A percentile compares a stretch with the other conserved stretches of the same genome.
phyloP scores from a whole-genome alignment of 257 asterid genomes.

The Verbascum thapsus region DNA sequence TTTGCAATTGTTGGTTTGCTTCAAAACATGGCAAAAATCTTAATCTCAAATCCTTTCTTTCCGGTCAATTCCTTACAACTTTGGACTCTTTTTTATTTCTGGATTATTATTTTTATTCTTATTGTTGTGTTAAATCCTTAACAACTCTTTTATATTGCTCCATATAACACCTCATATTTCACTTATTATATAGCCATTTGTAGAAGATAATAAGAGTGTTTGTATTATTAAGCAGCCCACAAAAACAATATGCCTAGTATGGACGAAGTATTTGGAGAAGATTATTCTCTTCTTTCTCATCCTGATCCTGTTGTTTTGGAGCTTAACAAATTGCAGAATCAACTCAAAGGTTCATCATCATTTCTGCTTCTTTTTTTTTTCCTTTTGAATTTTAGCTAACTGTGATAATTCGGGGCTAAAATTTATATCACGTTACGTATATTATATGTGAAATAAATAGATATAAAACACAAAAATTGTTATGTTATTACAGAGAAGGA shows the following conservation, averaged over 20 bases:
- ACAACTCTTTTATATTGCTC: slow-evolving; percentile 35
- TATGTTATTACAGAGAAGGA: slow-evolving; percentile 63
- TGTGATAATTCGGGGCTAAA: too few species aligned
- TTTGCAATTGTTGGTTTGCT: slow-evolving; percentile 54
- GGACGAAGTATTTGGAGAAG: slow-evolving; percentile 45
- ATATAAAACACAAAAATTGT: slow-evolving; percentile 2
- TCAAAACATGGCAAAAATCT: slow-evolving; percentile 44
- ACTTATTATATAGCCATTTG: slow-evolving; percentile 25
- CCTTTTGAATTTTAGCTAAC: too few species aligned
- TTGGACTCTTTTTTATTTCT: slow-evolving; percentile 37
- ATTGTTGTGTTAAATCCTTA: slow-evolving; percentile 36
- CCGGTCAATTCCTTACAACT: slow-evolving; percentile 70
- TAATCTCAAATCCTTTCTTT: slow-evolving; percentile 49
- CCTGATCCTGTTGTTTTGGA: slow-evolving; percentile 76
- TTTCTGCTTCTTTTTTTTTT: not conserved
- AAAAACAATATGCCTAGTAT: slow-evolving; percentile 42
- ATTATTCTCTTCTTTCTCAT: slow-evolving; percentile 45
- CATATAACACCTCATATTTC: slow-evolving; percentile 35
- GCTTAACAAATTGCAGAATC: slow-evolving; percentile 71
- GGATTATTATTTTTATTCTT: slow-evolving; percentile 31
- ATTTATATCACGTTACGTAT: not conserved
- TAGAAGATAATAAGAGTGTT: slow-evolving; percentile 1
- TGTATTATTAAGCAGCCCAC: not conserved
- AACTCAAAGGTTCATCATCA: slow-evolving; percentile 63
- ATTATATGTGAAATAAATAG: not conserved